Percentiles rank a stretch among this genome's conserved stretches.
phyloP scores from a whole-genome alignment of 148 eudicot genomes.

The Diospyros kaki region DNA sequence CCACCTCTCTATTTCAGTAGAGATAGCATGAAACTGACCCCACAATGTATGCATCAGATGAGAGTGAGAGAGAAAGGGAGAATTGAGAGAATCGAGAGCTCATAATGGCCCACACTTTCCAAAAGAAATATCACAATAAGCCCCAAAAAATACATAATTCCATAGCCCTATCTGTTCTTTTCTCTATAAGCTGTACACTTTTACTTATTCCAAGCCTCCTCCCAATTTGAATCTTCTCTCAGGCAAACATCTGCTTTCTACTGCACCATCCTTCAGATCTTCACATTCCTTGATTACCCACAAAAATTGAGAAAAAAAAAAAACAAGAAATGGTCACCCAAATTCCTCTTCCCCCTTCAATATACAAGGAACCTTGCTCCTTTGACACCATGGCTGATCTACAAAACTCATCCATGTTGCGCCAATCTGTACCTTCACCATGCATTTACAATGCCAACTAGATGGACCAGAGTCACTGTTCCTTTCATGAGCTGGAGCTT shows the following conservation, averaged over 20 bases:
- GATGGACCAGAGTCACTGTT: neutral
- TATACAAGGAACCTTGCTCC: constrained; percentile 23
- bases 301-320: constrained; percentile 1
- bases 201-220: constrained; percentile 24
- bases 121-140: neutral
- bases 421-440: neutral
- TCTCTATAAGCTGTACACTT: constrained; percentile 32
- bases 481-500: neutral
- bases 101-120: neutral
- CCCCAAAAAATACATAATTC: constrained; percentile 9
- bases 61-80: neutral
- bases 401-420: constrained; percentile 30
- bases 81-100: neutral
- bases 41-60: neutral
- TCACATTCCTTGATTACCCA: constrained; percentile 21
- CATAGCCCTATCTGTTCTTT: constrained; percentile 10
- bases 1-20: neutral
- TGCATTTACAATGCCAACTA: neutral
- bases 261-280: constrained; percentile 23
- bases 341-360: constrained; percentile 13
- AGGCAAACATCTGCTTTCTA: constrained; percentile 24
- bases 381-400: constrained; percentile 20
- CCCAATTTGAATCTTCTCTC: constrained; percentile 22
- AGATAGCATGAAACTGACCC: neutral
- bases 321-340: constrained; percentile 14